Evolutionary conservation across 441 rosid genomes (phyloP).

Genomic region (Dalechampia spathulata): DNA sequence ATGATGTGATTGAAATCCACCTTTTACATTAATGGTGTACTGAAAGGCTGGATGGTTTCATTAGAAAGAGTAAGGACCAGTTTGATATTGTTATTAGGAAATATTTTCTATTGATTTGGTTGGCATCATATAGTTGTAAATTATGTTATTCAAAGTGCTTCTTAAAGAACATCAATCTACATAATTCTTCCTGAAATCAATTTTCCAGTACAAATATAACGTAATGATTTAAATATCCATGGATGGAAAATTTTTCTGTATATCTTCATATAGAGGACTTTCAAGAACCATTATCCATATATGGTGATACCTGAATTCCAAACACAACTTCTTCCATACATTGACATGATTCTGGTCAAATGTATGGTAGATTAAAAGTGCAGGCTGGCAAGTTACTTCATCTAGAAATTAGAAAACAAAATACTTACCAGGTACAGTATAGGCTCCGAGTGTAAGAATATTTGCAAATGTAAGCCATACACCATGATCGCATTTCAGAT

Average conservation of each 20-base stretch:
- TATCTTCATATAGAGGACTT: background rate
- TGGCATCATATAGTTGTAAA: too few relatives aligned
- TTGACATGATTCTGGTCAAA: background rate
- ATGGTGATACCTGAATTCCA: background rate
- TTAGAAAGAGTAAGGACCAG: background rate
- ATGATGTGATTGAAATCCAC: background rate
- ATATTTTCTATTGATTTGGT: too few relatives aligned
- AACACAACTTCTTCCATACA: background rate
- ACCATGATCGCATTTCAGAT: constrained; percentile 93
- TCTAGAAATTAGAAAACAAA: constrained; percentile 4
- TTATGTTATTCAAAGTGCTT: too few relatives aligned
- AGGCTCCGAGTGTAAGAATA: constrained; percentile 82
- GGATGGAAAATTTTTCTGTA: too few relatives aligned
- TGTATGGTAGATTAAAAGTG: background rate
- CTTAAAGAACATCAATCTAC: too few relatives aligned
- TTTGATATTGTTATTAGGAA: too few relatives aligned
- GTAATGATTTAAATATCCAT: too few relatives aligned
- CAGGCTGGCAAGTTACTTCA: constrained; percentile 2
- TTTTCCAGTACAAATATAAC: too few relatives aligned
- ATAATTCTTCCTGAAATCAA: too few relatives aligned
- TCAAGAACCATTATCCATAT: background rate
- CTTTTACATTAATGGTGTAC: background rate
- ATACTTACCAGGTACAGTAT: constrained; percentile 72
- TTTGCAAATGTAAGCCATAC: constrained; percentile 97
- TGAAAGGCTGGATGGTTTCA: background rate